Conservation (phyloP, 805 yeast genomes). For the Zygosaccharomyces bisporus region DNA sequence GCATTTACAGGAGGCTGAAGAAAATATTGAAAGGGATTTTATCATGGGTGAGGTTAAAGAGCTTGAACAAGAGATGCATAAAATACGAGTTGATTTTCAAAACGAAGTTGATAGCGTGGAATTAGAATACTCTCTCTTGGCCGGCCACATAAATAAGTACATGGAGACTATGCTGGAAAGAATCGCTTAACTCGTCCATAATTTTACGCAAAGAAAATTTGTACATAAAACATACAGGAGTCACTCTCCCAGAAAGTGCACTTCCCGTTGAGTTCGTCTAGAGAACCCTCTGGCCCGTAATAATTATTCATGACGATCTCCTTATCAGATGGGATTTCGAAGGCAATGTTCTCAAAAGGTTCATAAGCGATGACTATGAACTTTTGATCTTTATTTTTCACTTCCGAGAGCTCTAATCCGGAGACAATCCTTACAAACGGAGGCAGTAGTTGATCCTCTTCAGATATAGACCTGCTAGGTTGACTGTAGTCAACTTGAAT, state of each 20-base stretch:
- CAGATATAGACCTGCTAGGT: slow-evolving; percentile 18
- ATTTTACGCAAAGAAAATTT: slow-evolving; percentile 48
- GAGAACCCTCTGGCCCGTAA: slow-evolving; percentile 33
- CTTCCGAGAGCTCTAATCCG: slow-evolving; percentile 60
- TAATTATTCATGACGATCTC: slow-evolving; percentile 43
- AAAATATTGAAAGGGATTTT: slow-evolving; percentile 40
- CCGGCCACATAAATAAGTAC: slow-evolving; percentile 52
- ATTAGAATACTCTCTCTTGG: slow-evolving; percentile 51
- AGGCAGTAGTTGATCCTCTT: slow-evolving; percentile 39
- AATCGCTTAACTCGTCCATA: slow-evolving; percentile 10
- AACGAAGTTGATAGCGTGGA: slow-evolving; percentile 51
- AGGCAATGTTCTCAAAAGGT: slow-evolving; percentile 79
- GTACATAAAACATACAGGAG: slow-evolving; percentile 63
- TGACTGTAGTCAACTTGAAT: slow-evolving; percentile 49
- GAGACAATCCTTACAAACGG: slow-evolving; percentile 67
- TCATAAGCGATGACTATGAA: slow-evolving; percentile 81
- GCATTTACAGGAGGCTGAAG: slow-evolving; percentile 46
- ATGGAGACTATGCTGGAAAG: slow-evolving; percentile 27
- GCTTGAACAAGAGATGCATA: slow-evolving; percentile 30
- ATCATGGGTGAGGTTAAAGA: slow-evolving; percentile 41
- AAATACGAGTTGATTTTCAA: slow-evolving; percentile 44
- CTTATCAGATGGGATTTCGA: slow-evolving; percentile 60
- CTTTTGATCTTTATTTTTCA: slow-evolving; percentile 45
- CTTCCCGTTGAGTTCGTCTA: slow-evolving; percentile 33
- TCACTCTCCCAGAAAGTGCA: slow-evolving; percentile 79